A percentile compares a stretch with the other conserved stretches of the same genome.
These are phyloP conservation scores for Mycothermus thermophilus DNA, from an alignment of 495 filamentous ascomycete genomes.

Conservation along the genomic window DNA sequence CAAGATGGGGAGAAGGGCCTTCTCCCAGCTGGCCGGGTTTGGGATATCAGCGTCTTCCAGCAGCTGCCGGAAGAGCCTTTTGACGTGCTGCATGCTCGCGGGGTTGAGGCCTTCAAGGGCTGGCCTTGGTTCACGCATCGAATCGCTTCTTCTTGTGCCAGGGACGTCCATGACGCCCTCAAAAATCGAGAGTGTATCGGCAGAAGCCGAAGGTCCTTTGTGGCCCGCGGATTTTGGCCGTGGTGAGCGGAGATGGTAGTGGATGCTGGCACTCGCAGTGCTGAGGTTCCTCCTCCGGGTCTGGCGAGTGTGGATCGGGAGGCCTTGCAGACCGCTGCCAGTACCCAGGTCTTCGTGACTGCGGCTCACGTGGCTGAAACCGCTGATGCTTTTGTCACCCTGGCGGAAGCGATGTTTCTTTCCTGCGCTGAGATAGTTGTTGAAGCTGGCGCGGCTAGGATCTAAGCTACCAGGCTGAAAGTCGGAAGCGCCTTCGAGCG, in stretches of 20 bases:
- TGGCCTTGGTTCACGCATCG: conserved; percentile 62
- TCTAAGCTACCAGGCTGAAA: conserved; percentile 32
- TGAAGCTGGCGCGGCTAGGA: conserved; percentile 34
- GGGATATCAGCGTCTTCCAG: conserved; percentile 62
- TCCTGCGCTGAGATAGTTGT: conserved; percentile 44
- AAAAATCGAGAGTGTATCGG: conserved; percentile 27
- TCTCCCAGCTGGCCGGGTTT: conserved; percentile 69
- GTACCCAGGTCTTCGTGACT: conserved; percentile 34
- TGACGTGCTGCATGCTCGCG: conserved; percentile 78
- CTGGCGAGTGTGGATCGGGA: conserved; percentile 44
- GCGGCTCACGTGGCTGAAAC: conserved; percentile 46
- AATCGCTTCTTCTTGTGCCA: conserved; percentile 60
- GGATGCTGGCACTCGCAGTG: conserved; percentile 50
- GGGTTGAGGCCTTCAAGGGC: conserved; percentile 71
- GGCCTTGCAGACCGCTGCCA: conserved; percentile 11
- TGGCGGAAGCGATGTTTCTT: conserved; percentile 59
- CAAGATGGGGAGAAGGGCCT: conserved; percentile 78
- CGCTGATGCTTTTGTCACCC: conserved; percentile 54
- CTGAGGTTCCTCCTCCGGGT: conserved; percentile 64
- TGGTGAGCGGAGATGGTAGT: conserved; percentile 56
- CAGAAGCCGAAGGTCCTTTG: conserved; percentile 29
- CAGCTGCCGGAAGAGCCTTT: conserved; percentile 68
- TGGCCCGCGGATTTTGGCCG: conserved; percentile 35
- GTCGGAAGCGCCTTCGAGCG: conserved; percentile 41
- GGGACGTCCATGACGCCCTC: conserved; percentile 18